phyloP scores from a whole-genome alignment of 768 basidiomycete genomes.

The Lyophyllum decastes region DNA sequence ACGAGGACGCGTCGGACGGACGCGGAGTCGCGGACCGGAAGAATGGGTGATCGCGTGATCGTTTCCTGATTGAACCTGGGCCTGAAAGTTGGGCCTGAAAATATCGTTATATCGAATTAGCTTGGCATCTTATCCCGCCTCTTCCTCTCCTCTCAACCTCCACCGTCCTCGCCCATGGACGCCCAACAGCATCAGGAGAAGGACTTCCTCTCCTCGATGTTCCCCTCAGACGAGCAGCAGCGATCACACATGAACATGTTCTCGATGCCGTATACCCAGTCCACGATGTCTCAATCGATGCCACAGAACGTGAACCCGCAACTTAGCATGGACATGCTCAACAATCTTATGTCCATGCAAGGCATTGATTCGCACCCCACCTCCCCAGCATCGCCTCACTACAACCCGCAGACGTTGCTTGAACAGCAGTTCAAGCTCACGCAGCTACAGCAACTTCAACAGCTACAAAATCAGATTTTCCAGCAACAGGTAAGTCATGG shows the following conservation, averaged over 20 bases:
- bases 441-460: conserved; percentile 68
- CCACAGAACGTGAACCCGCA: conserved; percentile 24
- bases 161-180: conserved; percentile 14
- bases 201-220: conserved; percentile 24
- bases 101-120: not conserved
- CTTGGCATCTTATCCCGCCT: not conserved
- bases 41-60: conserved; percentile 11
- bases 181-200: conserved; percentile 21
- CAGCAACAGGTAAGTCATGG: conserved; percentile 75
- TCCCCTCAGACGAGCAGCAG: conserved; percentile 17
- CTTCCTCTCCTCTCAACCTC: conserved; percentile 1
- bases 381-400: conserved; percentile 22
- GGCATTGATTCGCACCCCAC: conserved; percentile 35
- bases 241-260: conserved; percentile 5
- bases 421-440: conserved; percentile 81
- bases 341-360: conserved; percentile 54
- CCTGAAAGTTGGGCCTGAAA: conserved; percentile 4
- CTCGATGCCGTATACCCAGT: conserved; percentile 7
- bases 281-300: conserved; percentile 11
- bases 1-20: not conserved
- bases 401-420: conserved; percentile 52
- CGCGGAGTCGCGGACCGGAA: not conserved
- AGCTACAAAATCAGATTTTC: conserved; percentile 84
- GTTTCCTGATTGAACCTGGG: conserved; percentile 3
- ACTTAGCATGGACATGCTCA: conserved; percentile 52